These are phyloP conservation scores for Fusarium haematococcum DNA, from an alignment of 2,329 filamentous ascomycete genomes.

Conservation along the genomic window DNA sequence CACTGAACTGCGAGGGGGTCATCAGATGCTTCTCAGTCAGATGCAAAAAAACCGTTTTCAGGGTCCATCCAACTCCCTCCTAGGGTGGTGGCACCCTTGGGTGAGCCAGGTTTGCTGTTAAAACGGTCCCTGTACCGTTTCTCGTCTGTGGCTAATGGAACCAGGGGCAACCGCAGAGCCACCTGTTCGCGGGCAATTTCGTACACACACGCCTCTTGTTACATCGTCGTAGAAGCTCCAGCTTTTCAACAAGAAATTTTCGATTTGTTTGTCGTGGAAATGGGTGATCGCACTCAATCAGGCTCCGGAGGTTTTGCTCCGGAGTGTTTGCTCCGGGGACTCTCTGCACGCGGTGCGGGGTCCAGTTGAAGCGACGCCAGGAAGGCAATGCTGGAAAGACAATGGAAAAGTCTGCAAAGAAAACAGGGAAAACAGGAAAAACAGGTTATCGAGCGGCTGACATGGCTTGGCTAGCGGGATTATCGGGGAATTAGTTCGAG, in stretches of 20 bases:
- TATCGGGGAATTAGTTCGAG: constrained; percentile 25
- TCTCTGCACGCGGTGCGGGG: not conserved
- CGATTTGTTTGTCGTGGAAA: not conserved
- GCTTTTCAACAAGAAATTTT: not conserved
- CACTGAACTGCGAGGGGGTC: not conserved
- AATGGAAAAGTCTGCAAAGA: constrained; percentile 11
- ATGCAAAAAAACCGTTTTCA: not conserved
- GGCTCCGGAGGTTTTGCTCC: not conserved
- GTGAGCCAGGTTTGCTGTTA: not conserved
- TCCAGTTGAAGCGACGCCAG: not conserved
- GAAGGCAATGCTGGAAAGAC: not conserved
- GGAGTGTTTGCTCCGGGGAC: constrained; percentile 26
- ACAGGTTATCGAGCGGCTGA: constrained; percentile 6
- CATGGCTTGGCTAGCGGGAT: constrained; percentile 29
- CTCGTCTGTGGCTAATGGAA: not conserved
- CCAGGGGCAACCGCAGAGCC: not conserved
- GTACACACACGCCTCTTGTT: not conserved
- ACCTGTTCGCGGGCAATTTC: not conserved
- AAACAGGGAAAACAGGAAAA: constrained; percentile 17
- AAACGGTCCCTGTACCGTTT: not conserved
- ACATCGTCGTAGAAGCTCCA: not conserved
- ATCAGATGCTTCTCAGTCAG: not conserved
- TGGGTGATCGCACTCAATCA: not conserved
- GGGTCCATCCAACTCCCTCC: constrained; percentile 4
- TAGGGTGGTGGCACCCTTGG: not conserved